phyloP scores from a whole-genome alignment of 179 eudicot species.

The Beta lomatogona region DNA sequence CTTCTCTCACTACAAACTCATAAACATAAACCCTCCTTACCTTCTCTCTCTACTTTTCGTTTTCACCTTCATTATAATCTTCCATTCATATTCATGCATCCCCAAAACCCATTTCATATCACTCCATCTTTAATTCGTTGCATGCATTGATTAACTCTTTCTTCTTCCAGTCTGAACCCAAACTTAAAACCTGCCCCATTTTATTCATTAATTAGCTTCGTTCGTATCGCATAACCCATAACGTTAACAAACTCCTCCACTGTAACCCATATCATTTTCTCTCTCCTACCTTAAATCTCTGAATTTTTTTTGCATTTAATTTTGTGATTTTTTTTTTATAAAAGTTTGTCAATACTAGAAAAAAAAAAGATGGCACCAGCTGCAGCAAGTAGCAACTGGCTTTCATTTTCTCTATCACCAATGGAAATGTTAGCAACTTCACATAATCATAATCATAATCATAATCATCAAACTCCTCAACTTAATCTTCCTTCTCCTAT shows the following conservation, averaged over 20 bases:
- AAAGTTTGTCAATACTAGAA: too few species aligned
- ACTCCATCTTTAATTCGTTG: not conserved
- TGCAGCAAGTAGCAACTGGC: constrained; percentile 46
- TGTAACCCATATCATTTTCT: too few species aligned
- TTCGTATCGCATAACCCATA: constrained; percentile 16
- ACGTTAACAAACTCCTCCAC: not conserved
- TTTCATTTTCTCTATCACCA: constrained; percentile 72
- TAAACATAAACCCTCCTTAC: not conserved
- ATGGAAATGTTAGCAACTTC: constrained; percentile 67
- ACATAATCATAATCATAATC: constrained; percentile 18
- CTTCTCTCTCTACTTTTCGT: not conserved
- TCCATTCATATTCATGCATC: too few species aligned
- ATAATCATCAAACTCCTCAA: constrained; percentile 28
- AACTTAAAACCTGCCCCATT: too few species aligned
- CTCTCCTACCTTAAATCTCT: not conserved
- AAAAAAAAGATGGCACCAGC: constrained; percentile 41
- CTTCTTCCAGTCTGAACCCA: not conserved
- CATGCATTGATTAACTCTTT: constrained; percentile 19
- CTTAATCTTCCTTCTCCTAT: constrained; percentile 24
- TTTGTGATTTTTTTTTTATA: not conserved
- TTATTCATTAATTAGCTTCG: constrained; percentile 6
- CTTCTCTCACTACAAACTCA: not conserved
- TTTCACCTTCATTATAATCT: not conserved
- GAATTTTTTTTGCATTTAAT: not conserved
- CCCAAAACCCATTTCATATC: not conserved